phyloP scores from a whole-genome alignment of 2,329 filamentous ascomycete genomes.

The Esteya vermicola region DNA sequence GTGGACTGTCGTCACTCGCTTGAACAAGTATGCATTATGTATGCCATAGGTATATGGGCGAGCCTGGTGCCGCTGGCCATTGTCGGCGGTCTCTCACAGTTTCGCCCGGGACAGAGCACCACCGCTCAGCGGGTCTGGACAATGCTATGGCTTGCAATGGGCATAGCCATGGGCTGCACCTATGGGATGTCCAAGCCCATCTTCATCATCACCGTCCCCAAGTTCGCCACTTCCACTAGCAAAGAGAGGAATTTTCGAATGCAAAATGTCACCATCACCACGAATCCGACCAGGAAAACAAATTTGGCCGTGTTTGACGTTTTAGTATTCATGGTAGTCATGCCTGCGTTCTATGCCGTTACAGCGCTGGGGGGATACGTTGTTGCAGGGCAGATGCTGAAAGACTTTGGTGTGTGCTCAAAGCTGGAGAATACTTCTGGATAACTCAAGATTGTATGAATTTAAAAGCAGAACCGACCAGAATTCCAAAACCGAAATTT shows the following conservation, averaged over 20 bases:
- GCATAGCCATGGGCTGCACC: not conserved
- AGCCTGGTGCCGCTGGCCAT: not conserved
- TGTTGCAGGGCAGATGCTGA: not conserved
- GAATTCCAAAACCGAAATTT: too few relatives aligned
- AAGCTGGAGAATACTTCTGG: too few relatives aligned
- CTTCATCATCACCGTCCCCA: not conserved
- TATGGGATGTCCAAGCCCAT: not conserved
- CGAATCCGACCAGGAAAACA: too few relatives aligned
- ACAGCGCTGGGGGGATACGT: not conserved
- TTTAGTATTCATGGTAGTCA: too few relatives aligned
- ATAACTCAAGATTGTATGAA: too few relatives aligned
- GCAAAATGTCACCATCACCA: too few relatives aligned
- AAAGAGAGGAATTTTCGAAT: too few relatives aligned
- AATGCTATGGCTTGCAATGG: not conserved
- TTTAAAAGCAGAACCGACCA: too few relatives aligned
- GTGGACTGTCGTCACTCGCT: not conserved
- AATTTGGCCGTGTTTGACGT: too few relatives aligned
- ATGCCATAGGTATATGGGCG: too few relatives aligned
- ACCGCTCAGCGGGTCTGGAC: not conserved
- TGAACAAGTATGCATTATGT: too few relatives aligned
- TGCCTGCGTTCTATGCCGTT: too few relatives aligned
- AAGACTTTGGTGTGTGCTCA: not conserved
- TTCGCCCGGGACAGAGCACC: not conserved
- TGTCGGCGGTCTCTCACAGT: not conserved
- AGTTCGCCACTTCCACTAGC: not conserved